Evolutionary conservation across 257 asterid genomes (phyloP).

Genomic region (Fraxinus americana): DNA sequence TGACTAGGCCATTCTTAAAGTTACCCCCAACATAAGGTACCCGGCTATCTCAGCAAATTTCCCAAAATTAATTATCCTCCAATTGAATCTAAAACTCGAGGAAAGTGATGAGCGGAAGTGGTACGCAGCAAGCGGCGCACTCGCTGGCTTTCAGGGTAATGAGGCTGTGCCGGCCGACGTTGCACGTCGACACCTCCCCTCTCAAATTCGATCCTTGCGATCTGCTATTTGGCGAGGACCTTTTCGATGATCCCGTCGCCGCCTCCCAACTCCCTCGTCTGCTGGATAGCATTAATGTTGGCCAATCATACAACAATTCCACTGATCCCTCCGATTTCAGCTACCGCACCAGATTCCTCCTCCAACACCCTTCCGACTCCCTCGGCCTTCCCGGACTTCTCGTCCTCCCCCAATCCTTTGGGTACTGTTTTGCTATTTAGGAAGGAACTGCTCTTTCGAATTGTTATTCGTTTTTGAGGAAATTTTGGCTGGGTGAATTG

Average conservation of each 20-base stretch:
- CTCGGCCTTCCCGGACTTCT: conserved; percentile 92
- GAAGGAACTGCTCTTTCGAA: background rate
- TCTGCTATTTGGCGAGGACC: conserved; percentile 92
- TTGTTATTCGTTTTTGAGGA: background rate
- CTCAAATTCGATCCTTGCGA: conserved; percentile 88
- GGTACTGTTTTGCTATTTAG: conserved; percentile 40
- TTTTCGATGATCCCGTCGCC: conserved; percentile 83
- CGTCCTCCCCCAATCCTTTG: conserved; percentile 92
- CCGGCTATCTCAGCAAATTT: too few relatives aligned
- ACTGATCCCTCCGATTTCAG: conserved; percentile 72
- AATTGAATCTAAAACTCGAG: conserved; percentile 24
- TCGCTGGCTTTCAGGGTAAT: conserved; percentile 94
- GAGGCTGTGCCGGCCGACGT: conserved; percentile 90
- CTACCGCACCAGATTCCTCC: conserved; percentile 82
- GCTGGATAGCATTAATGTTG: conserved; percentile 33
- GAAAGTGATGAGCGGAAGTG: conserved; percentile 53
- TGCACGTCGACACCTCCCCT: conserved; percentile 75
- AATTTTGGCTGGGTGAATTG: background rate
- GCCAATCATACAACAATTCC: conserved; percentile 24
- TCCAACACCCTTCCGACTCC: conserved; percentile 75
- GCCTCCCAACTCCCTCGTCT: conserved; percentile 74
- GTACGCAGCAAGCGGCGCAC: conserved; percentile 68
- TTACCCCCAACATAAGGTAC: too few relatives aligned
- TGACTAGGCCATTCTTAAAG: too few relatives aligned
- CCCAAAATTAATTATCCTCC: too few relatives aligned